Base-by-base conservation (phyloP, 345 rosid species). In the Citrus trifoliata region DNA sequence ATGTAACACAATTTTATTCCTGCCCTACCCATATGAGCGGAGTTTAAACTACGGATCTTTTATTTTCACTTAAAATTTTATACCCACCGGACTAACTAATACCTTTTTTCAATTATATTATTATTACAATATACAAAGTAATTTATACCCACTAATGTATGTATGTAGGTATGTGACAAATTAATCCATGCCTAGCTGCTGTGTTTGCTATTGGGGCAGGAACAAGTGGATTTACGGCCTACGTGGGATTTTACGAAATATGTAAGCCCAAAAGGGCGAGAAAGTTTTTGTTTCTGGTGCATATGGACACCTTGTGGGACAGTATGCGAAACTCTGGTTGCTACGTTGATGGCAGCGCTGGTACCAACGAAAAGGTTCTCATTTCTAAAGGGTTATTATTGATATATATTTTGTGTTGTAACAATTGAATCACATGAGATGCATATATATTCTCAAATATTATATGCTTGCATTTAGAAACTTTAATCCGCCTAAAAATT, bases 311-410 rank as follows among this genome's bases (percentile, higher is more conserved):
- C 74, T 87, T 30, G 90, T 83, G 4, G 92, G 92, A 40, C 92
- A 89, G 59, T 84, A 76, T 33, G 88, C 89, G 1, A 86, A 86
- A 71, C 74, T 83, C 24, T 71, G 90, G 89, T 25, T 89, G 92
- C 86, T 87, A 83, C 33, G 89, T 89, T 6, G 89, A 86, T 30
- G 90, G 92, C 35, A 71, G 78, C 6, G 88, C 87, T 0, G 89
- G 88, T 74, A 84, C 71, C 81, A 77, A 81, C 13, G 58, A 77
- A 55, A 86, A 89, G 86, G 89, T 89, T 10, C 65, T 3, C 10
- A 14, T 51, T 51, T 51, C 56, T 14, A 16, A 51, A 51, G 6
- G 21, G 22, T 51, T 18, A 1, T 4, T 51, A 51, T 16, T 14
- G 5, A 51, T 51, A 51, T 14, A 51, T 48, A 14, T 48, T 48